A percentile compares a stretch with the other conserved stretches of the same genome.
Evolutionary conservation across 2,329 filamentous ascomycete genomes (phyloP).

Genomic region (Colletotrichum sp.): DNA sequence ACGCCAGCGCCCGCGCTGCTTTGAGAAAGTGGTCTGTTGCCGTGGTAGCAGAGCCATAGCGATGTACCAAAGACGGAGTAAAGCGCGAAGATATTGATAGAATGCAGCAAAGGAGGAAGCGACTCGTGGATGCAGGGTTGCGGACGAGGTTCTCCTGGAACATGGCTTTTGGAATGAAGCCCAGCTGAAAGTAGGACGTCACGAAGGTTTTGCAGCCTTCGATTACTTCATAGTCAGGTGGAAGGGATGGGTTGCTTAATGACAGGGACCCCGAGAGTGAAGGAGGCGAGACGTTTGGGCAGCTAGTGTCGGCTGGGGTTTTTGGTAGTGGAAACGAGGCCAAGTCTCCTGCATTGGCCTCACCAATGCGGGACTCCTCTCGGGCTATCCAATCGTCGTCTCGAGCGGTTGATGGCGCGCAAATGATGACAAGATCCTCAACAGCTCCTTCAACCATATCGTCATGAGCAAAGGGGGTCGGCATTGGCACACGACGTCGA

Average conservation of each 20-base stretch:
- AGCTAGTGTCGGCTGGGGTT: neutral
- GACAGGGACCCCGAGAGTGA: accelerated
- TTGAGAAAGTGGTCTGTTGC: neutral
- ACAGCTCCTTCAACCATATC: neutral
- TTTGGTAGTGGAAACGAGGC: neutral
- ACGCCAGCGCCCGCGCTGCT: neutral
- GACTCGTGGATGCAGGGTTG: neutral
- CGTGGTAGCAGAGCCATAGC: neutral
- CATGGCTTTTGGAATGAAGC: neutral
- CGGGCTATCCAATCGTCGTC: accelerated
- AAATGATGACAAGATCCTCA: neutral
- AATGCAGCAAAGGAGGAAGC: neutral
- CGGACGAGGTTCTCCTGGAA: neutral
- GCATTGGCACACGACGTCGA: neutral
- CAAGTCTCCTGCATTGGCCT: neutral
- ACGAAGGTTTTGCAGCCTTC: neutral
- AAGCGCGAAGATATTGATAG: neutral
- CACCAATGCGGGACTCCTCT: too few species aligned
- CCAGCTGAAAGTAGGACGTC: neutral
- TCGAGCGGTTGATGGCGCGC: neutral
- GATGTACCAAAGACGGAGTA: neutral
- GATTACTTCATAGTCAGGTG: neutral
- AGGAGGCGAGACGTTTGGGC: neutral
- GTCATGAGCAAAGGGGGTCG: neutral
- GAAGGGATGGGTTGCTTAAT: neutral